Base-by-base conservation (phyloP, 306 rosid genomes). In the Dryas octopetala region DNA sequence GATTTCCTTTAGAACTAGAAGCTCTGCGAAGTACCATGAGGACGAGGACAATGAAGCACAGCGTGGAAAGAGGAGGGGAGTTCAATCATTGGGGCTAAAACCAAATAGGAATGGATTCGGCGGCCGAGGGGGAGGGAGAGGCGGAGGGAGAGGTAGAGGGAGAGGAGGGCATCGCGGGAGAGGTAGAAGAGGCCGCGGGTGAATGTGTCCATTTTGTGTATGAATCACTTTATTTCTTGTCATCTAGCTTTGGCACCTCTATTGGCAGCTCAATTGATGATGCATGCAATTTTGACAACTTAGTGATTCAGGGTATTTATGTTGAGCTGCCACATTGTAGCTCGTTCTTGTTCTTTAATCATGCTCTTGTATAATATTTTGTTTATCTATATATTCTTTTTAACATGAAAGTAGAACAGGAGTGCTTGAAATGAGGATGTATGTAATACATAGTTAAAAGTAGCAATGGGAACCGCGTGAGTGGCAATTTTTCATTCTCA, bases 1-100 rank as follows among this genome's bases (percentile, higher is more conserved):
- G 77, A 87, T 95, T 73, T 87, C 98, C 4, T 95, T 95, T 78
- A 81, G 79, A n/a, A 17, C 96, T 0, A 91, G 91, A 85, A 90
- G 85, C 84, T 82, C 84, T 4, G 78, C 93, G 72, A 87, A 70
- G 84, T 91, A 91, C 76, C 78, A 76, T 74, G 98, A 91, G 74
- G 92, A 91, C 0, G 83, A 80, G 5, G 91, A 81, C 0, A 91
- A 82, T 45, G 87, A 87, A 61, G 47, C 28, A 13, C 78, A 47
- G 7, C 85, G 53, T 55, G 85, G 67, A 72, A 89, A 83, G 83
- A 82, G 84, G 80, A 82, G 98, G 66, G 97, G 97, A 51, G 82
- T 85, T 64, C 91, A 89, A 62, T 86, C 93, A 1, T 77, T 86
- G 69, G 97, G 91, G 62, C 89, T 88, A 15, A 86, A 86, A 75